Base-by-base conservation (phyloP, 2,329 filamentous ascomycete species). In the Aspergillus sp. region DNA sequence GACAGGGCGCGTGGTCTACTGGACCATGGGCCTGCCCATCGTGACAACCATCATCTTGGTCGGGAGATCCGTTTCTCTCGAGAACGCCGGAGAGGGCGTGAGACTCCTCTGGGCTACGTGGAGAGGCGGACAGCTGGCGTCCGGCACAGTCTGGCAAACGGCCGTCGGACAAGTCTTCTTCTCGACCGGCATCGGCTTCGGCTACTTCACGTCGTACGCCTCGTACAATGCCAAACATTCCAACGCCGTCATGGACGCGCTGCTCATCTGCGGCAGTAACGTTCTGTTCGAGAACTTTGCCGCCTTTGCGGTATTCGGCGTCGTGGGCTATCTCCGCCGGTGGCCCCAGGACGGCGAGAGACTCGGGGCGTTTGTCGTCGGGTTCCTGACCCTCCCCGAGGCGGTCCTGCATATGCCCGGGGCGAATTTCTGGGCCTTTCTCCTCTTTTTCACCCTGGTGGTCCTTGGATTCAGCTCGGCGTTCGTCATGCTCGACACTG, bases 21-120 rank as follows among this genome's bases (percentile, higher is more conserved):
- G 81, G 65, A 83, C 81, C n/a, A 83, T 84, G 80, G 80, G 80
- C 1, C 63, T 84, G 4, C 81, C 82, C 0, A 82, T 84, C 46
- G 69, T 81, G 52, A 79, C 80, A 13, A 82, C 79, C 2, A 74
- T 84, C 54, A 76, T 83, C 50, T 72, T 84, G 22, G 75, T 84
- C 44, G 81, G 79, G 16, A 76, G 81, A 2, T 73, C 78, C 0
- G 64, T 78, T 1, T 82, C 81, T 0, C 77, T 83, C 0, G 73
- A 77, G 0, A 82, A 83, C 59, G 82, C 82, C 0, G 61, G 72
- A 1, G 75, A 75, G 22, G 82, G 81, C 5, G 70, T 83, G 32
- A 76, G 72, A 51, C 71, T 83, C 0, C 60, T 75, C n/a, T 78
- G 72, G 71, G 72, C 69, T 2, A 76, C 73, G 3, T 78, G 74